Evolutionary conservation across 1,139 yeast species (phyloP).

Genomic region (Suhomyces bribrorum): DNA sequence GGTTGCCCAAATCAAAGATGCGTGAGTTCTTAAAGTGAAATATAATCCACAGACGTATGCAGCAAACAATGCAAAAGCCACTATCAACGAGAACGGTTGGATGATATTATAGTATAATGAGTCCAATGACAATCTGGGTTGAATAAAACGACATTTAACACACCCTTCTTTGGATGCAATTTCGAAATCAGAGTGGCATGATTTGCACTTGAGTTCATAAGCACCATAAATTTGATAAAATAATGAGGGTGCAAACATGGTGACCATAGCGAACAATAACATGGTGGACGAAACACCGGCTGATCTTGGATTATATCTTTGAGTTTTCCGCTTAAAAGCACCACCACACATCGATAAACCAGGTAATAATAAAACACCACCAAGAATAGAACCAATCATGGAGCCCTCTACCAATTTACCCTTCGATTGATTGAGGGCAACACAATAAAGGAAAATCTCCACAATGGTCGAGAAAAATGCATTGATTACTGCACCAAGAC

Average conservation of each 20-base stretch:
- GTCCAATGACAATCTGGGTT: constrained; percentile 69
- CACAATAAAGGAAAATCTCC: constrained; percentile 88
- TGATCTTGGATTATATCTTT: constrained; percentile 89
- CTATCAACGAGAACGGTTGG: constrained; percentile 78
- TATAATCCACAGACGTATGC: constrained; percentile 90
- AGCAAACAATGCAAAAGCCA: constrained; percentile 76
- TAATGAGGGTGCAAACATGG: constrained; percentile 91
- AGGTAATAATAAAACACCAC: constrained; percentile 88
- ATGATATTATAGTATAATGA: constrained; percentile 65
- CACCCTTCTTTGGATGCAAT: constrained; percentile 41
- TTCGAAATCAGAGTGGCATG: constrained; percentile 29
- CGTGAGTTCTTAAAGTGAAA: constrained; percentile 94
- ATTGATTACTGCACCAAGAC: constrained; percentile 97
- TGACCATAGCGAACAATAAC: constrained; percentile 87
- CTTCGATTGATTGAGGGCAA: constrained; percentile 82
- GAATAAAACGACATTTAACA: constrained; percentile 74
- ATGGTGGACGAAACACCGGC: constrained; percentile 98
- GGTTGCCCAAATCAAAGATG: constrained; percentile 91
- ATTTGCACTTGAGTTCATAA: constrained; percentile 71
- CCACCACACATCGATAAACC: constrained; percentile 98
- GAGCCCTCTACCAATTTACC: constrained; percentile 95
- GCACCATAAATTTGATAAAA: constrained; percentile 90
- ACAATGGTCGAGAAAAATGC: constrained; percentile 97
- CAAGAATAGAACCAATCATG: constrained; percentile 92
- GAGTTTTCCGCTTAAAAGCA: constrained; percentile 87